Percentiles rank a stretch among this genome's conserved stretches.
phyloP scores from a whole-genome alignment of 768 basidiomycete species.

The Auriscalpium vulgare region DNA sequence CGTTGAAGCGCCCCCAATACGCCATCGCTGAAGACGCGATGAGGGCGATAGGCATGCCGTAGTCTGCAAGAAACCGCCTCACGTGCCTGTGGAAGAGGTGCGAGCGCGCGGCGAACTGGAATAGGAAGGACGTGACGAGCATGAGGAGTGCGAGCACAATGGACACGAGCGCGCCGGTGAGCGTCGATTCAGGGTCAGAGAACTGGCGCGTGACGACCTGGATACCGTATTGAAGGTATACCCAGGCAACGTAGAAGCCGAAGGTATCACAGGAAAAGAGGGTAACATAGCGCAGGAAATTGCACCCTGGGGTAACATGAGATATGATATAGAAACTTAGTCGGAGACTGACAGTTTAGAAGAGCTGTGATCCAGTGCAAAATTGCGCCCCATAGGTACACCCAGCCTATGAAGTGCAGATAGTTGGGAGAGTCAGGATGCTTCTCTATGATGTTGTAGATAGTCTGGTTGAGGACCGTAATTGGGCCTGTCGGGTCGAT shows the following conservation, averaged over 20 bases:
- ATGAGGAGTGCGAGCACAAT: conserved; percentile 74
- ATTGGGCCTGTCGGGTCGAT: conserved; percentile 58
- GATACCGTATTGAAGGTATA: conserved; percentile 83
- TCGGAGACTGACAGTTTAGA: conserved; percentile 49
- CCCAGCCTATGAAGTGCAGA: conserved; percentile 86
- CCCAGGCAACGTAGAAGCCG: conserved; percentile 89
- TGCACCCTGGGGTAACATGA: conserved; percentile 49
- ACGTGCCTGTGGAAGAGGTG: conserved; percentile 66
- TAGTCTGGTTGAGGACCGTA: conserved; percentile 88
- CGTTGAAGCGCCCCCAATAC: conserved; percentile 77
- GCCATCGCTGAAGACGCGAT: conserved; percentile 70
- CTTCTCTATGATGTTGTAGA: conserved; percentile 63
- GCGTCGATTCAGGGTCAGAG: conserved; percentile 22
- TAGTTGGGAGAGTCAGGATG: conserved; percentile 60
- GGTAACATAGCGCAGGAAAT: conserved; percentile 81
- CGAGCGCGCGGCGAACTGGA: conserved; percentile 55
- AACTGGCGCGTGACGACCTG: conserved; percentile 79
- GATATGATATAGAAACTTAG: background rate
- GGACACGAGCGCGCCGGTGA: conserved; percentile 48
- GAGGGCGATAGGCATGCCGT: conserved; percentile 86
- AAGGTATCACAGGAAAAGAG: conserved; percentile 89
- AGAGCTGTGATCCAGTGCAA: conserved; percentile 76
- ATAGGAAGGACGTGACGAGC: conserved; percentile 67
- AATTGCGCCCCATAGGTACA: conserved; percentile 86
- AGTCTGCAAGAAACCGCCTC: conserved; percentile 73